A percentile compares a stretch with the other conserved stretches of the same genome.
phyloP scores from a whole-genome alignment of 1,284 basidiomycete species.

The Apiotrichum porosum region DNA sequence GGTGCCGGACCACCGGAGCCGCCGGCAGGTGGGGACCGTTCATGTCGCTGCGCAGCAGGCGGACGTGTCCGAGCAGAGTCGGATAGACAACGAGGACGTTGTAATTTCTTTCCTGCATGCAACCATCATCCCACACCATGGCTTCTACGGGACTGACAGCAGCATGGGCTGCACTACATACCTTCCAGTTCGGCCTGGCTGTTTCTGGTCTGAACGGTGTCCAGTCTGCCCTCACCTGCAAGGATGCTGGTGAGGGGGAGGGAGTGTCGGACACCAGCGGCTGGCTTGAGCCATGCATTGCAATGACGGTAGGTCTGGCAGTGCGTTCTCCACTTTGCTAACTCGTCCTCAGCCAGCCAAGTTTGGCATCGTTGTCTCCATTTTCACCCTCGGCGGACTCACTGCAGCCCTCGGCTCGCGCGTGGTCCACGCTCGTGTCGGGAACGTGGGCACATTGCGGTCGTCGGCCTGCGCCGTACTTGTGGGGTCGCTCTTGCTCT shows the following conservation, averaged over 20 bases:
- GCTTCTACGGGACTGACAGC: no score
- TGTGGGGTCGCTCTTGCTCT: slow-evolving; percentile 23
- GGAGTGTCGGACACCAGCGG: slow-evolving; percentile 6
- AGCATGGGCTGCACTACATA: slow-evolving; percentile 37
- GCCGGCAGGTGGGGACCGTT: no score
- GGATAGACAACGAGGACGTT: no score
- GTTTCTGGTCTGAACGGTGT: slow-evolving; percentile 42
- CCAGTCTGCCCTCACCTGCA: slow-evolving; percentile 32
- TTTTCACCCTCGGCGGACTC: slow-evolving; percentile 51
- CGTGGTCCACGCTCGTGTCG: slow-evolving; percentile 17
- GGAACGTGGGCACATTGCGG: slow-evolving; percentile 27
- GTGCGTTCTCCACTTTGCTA: no score
- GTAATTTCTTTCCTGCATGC: no score
- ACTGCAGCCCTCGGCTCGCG: slow-evolving; percentile 33
- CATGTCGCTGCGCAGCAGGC: no score
- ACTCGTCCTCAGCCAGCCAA: slow-evolving; percentile 22
- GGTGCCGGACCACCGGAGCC: no score
- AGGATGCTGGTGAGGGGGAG: slow-evolving; percentile 10
- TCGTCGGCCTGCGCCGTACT: slow-evolving; percentile 20
- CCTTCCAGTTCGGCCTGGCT: slow-evolving; percentile 39
- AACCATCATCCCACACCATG: no score
- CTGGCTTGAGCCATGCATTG: no score
- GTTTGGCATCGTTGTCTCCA: slow-evolving; percentile 48
- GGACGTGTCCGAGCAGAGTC: no score
- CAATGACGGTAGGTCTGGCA: background rate